phyloP scores from a whole-genome alignment of 176 grass and related monocot genomes.

The Chrysopogon serrulatus region DNA sequence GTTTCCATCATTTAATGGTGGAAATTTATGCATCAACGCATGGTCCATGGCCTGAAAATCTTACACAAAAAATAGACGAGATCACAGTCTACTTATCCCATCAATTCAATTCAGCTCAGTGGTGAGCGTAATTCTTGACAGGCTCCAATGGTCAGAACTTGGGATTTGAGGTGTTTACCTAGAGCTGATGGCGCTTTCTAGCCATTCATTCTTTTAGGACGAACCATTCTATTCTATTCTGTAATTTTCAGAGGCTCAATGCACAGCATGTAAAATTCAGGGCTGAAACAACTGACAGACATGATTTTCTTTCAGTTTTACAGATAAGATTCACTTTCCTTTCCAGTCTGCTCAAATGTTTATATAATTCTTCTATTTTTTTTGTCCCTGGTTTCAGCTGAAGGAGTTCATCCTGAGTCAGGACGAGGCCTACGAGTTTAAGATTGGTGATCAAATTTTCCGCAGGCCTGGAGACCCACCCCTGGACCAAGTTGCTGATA shows the following conservation, averaged over 20 bases:
- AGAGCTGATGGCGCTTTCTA: background rate
- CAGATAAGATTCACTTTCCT: background rate
- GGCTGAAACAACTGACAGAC: background rate
- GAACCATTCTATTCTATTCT: no score
- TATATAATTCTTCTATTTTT: background rate
- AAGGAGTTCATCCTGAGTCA: slow-evolving; percentile 83
- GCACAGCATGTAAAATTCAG: background rate
- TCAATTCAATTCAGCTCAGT: background rate
- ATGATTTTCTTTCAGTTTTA: background rate
- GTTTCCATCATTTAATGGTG: background rate
- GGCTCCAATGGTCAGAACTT: background rate
- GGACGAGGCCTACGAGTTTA: slow-evolving; percentile 77
- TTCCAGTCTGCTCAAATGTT: background rate
- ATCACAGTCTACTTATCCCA: background rate
- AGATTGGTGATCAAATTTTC: slow-evolving; percentile 65
- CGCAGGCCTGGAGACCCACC: slow-evolving; percentile 81
- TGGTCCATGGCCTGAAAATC: background rate
- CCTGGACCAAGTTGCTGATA: slow-evolving; percentile 60
- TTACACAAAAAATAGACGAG: background rate
- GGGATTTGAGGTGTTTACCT: background rate
- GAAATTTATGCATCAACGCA: background rate
- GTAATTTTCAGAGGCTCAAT: background rate
- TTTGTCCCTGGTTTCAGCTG: slow-evolving; percentile 34
- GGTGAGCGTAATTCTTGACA: background rate
- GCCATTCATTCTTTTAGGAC: background rate